A percentile compares a stretch with the other conserved stretches of the same genome.
phyloP scores from a whole-genome alignment of 2,329 filamentous ascomycete species.

The Pseudogymnoascus sp. region DNA sequence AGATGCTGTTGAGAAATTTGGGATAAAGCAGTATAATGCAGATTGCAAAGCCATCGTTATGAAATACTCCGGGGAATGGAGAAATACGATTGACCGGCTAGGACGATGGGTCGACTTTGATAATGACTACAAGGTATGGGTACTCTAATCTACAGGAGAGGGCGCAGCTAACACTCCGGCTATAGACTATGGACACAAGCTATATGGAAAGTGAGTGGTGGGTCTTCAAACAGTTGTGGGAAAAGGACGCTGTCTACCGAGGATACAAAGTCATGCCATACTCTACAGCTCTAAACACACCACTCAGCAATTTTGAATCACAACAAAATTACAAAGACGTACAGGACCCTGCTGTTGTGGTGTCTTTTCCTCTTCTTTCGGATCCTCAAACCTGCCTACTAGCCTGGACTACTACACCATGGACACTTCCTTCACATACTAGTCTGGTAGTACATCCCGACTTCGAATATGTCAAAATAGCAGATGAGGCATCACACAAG shows the following conservation, averaged over 20 bases:
- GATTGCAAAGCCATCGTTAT: constrained; percentile 92
- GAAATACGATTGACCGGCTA: constrained; percentile 75
- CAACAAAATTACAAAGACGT: constrained; percentile 93
- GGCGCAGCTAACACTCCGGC: background rate
- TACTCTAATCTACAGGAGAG: constrained; percentile 9
- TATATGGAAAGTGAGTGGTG: constrained; percentile 98
- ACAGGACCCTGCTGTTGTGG: constrained; percentile 81
- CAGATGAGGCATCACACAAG: constrained; percentile 73
- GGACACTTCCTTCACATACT: constrained; percentile 78
- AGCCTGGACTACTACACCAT: constrained; percentile 84
- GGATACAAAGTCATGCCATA: constrained; percentile 93
- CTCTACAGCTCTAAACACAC: constrained; percentile 81
- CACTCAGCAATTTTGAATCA: constrained; percentile 87
- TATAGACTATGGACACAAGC: constrained; percentile 77
- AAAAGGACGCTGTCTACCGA: constrained; percentile 83
- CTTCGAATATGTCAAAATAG: constrained; percentile 81
- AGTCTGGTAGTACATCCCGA: constrained; percentile 70
- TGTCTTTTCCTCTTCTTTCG: constrained; percentile 75
- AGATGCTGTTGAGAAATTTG: constrained; percentile 77
- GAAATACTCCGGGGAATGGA: constrained; percentile 82
- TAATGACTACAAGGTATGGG: constrained; percentile 77
- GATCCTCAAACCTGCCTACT: constrained; percentile 69
- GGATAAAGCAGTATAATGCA: constrained; percentile 81
- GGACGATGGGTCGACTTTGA: constrained; percentile 98
- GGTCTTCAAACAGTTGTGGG: constrained; percentile 89